Base-by-base conservation (phyloP, 2,329 filamentous ascomycete species). In the Ascochyta koolunga region DNA sequence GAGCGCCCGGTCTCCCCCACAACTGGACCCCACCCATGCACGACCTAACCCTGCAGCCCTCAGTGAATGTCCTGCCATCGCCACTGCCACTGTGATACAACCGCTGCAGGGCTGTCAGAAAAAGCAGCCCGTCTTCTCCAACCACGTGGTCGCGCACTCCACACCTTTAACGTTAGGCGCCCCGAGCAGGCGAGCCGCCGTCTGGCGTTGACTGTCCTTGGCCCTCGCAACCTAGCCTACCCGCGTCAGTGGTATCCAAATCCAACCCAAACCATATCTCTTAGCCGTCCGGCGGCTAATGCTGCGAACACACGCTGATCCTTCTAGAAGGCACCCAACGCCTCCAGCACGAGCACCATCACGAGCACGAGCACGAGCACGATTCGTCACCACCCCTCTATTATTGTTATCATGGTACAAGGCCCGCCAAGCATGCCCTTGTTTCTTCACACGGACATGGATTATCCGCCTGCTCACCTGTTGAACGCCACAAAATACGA, bases 241-340 rank as follows among this genome's bases (percentile, higher is more conserved):
- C 46, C 38, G 38, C 22, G 16, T 5, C 41, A n/a, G 19, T 27
- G 41, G 40, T 47, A n/a, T n/a, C n/a, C 50, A 38, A 43, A 43
- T 48, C 44, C 21, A 18, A 43, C 22, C 35, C 40, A 44, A 54
- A 45, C 45, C 45, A 45, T 33, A 37, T 50, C 51, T 35, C 24
- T 22, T 45, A 45, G 13, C 45, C 29, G 35, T 39, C n/a, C 51
- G 51, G 51, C 51, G 40, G 39, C 51, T 54, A 54, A 40, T 32
- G 51, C 51, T 54, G 51, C 51, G 41, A 54, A 54, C 51, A 39
- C 50, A 15, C 45, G 51, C 51, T 50, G 51, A 54, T 50, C 51
- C 51, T 54, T 54, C 51, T 45, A 49, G 51, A 54, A 54, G 44
- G 6, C 29, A 33, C 50, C 15, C 25, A 29, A 11, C 29, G n/a